Conservation (phyloP, 192 early-diverging fungal species). For the Coemansia umbellata region DNA sequence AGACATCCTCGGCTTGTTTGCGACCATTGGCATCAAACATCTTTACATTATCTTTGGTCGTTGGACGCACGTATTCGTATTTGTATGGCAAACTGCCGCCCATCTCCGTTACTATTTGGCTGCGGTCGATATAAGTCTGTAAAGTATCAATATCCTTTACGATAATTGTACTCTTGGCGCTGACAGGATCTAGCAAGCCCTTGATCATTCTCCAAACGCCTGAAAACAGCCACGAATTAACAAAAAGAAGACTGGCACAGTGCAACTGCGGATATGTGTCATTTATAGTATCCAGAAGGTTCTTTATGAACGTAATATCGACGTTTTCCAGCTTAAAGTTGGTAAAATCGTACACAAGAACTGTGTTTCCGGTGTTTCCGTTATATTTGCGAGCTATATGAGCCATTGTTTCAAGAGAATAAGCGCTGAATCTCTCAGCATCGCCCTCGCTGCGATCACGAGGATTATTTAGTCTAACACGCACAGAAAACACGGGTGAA, state of each 20-base stretch:
- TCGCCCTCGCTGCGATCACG: slow-evolving; percentile 21
- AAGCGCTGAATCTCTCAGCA: slow-evolving; percentile 18
- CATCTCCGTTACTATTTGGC: slow-evolving; percentile 56
- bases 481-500: slow-evolving; percentile 40
- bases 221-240: slow-evolving; percentile 85
- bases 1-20: slow-evolving; percentile 32
- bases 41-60: slow-evolving; percentile 48
- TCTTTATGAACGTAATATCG: slow-evolving; percentile 70
- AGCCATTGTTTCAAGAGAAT: slow-evolving; percentile 23
- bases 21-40: slow-evolving; percentile 54
- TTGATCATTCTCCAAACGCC: slow-evolving; percentile 78
- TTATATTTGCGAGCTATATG: slow-evolving; percentile 15
- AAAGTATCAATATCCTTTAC: slow-evolving; percentile 63
- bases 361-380: slow-evolving; percentile 52
- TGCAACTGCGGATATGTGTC: slow-evolving; percentile 83
- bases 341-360: slow-evolving; percentile 71
- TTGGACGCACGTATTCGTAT: slow-evolving; percentile 54
- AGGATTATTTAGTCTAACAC: slow-evolving; percentile 17
- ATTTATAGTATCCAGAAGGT: slow-evolving; percentile 69
- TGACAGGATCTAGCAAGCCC: slow-evolving; percentile 77
- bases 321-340: slow-evolving; percentile 68
- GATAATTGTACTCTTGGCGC: slow-evolving; percentile 74
- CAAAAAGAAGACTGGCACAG: slow-evolving; percentile 65
- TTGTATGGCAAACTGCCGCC: slow-evolving; percentile 57
- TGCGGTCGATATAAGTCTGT: slow-evolving; percentile 55